A percentile compares a stretch with the other conserved stretches of the same genome.
phyloP scores from a whole-genome alignment of 352 stramenopile genomes.

The Thalassiosira mediterranea region DNA sequence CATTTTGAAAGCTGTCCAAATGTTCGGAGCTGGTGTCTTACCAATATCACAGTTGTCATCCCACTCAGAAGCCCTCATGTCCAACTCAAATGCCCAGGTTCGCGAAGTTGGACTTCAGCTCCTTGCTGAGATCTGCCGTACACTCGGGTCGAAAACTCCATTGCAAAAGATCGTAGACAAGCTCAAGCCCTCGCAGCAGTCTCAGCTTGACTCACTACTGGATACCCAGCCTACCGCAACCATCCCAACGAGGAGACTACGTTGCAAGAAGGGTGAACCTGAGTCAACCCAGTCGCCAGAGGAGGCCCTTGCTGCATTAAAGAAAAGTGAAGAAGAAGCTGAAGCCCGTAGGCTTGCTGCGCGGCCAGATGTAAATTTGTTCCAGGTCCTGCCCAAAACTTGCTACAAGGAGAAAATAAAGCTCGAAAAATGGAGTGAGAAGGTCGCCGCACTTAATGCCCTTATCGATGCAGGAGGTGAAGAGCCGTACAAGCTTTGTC shows the following conservation, averaged over 20 bases:
- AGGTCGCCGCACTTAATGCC: conserved; percentile 77
- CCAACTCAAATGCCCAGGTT: conserved; percentile 79
- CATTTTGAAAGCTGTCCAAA: conserved; percentile 60
- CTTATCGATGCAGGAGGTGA: conserved; percentile 76
- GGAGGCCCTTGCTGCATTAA: conserved; percentile 67
- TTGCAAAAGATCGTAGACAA: conserved; percentile 71
- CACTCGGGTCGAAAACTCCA: conserved; percentile 73
- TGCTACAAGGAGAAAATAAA: conserved; percentile 78
- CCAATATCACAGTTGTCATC: conserved; percentile 61
- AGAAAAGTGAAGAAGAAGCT: conserved; percentile 64
- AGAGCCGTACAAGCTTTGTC: conserved; percentile 80
- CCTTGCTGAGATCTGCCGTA: conserved; percentile 79
- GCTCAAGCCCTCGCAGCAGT: conserved; percentile 76
- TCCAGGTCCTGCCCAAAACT: conserved; percentile 64
- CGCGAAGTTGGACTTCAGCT: conserved; percentile 79
- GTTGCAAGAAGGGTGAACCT: conserved; percentile 42
- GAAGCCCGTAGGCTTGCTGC: conserved; percentile 63
- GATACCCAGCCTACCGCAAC: conserved; percentile 56
- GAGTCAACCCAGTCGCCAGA: conserved; percentile 34
- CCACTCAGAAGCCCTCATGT: conserved; percentile 65
- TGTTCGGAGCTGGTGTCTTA: conserved; percentile 74
- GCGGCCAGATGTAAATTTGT: conserved; percentile 75
- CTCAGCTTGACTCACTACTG: conserved; percentile 75
- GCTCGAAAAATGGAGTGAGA: conserved; percentile 83
- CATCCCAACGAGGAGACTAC: conserved; percentile 42